Evolutionary conservation across 768 basidiomycete genomes (phyloP).

Genomic region (Psilocybe tampanensis): DNA sequence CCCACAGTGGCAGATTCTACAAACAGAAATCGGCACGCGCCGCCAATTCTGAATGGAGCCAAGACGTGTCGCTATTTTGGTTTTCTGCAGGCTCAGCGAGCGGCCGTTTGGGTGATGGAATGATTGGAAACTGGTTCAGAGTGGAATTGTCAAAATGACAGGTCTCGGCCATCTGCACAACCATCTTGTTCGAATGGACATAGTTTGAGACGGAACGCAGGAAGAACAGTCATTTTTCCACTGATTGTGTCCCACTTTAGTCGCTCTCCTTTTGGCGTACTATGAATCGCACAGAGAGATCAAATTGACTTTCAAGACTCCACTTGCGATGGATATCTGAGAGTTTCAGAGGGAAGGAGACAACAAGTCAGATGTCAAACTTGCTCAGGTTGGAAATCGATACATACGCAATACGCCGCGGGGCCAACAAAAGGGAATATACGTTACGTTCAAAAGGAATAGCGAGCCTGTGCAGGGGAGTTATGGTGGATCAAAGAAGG

Average conservation of each 20-base stretch:
- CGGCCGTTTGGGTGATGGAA: conserved; percentile 1
- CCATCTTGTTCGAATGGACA: conserved; percentile 1
- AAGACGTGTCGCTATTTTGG: conserved; percentile 12
- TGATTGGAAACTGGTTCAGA: conserved; percentile 6
- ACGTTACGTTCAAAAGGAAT: background rate
- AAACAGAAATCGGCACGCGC: conserved; percentile 8
- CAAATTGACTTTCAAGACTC: background rate
- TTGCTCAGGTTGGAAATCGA: conserved; percentile 4
- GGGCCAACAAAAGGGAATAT: background rate
- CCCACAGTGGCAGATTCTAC: conserved; percentile 1
- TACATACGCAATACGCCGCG: conserved; percentile 1
- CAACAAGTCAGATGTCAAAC: background rate
- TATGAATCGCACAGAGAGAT: conserved; percentile 1
- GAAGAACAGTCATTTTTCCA: conserved; percentile 12
- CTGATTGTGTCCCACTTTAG: conserved; percentile 17
- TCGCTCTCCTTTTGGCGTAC: conserved; percentile 6
- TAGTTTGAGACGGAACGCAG: conserved; percentile 3
- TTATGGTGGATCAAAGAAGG: conserved; percentile 1
- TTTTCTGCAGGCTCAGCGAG: background rate
- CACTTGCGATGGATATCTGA: background rate
- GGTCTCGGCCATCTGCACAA: conserved; percentile 11
- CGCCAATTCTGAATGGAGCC: conserved; percentile 8
- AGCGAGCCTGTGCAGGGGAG: conserved; percentile 1
- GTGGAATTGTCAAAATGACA: conserved; percentile 1
- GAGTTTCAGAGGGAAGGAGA: background rate